Percentiles rank a stretch among this genome's conserved stretches.
Conservation (phyloP, 1,284 basidiomycete genomes). For the Erythrobasidium hasegawianum region DNA sequence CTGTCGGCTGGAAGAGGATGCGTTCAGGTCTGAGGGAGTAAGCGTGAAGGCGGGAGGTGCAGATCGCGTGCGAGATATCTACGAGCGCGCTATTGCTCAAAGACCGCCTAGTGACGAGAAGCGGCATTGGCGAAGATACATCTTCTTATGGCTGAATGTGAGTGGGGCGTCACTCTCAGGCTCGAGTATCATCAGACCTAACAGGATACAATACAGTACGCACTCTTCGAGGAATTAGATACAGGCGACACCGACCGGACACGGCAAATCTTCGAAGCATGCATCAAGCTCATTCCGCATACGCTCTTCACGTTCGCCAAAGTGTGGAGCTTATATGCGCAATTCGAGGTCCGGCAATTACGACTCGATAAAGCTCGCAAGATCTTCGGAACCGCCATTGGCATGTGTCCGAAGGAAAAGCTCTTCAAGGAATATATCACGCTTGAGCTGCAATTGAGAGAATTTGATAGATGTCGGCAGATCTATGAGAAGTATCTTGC, state of each 20-base stretch:
- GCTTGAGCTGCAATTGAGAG: conserved; percentile 69
- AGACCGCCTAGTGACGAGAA: conserved; percentile 86
- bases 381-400: conserved; percentile 83
- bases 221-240: conserved; percentile 94
- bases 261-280: conserved; percentile 88
- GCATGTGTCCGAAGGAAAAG: conserved; percentile 92
- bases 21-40: conserved; percentile 64
- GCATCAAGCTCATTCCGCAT: conserved; percentile 83
- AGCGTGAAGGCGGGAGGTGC: conserved; percentile 57
- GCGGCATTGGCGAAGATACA: conserved; percentile 90
- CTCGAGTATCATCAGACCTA: conserved; percentile 40
- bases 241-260: conserved; percentile 81
- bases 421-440: conserved; percentile 93
- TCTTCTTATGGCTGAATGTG: conserved; percentile 58
- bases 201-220: too few relatives aligned
- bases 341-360: conserved; percentile 83
- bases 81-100: conserved; percentile 93
- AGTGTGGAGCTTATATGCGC: conserved; percentile 82
- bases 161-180: conserved; percentile 40
- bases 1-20: conserved; percentile 84
- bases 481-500: conserved; percentile 94
- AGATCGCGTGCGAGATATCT: conserved; percentile 78
- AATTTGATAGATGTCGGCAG: conserved; percentile 89
- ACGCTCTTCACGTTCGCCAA: conserved; percentile 97
- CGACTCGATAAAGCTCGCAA: conserved; percentile 82